Conservation (phyloP, 441 rosid genomes). For the Hura crepitans region DNA sequence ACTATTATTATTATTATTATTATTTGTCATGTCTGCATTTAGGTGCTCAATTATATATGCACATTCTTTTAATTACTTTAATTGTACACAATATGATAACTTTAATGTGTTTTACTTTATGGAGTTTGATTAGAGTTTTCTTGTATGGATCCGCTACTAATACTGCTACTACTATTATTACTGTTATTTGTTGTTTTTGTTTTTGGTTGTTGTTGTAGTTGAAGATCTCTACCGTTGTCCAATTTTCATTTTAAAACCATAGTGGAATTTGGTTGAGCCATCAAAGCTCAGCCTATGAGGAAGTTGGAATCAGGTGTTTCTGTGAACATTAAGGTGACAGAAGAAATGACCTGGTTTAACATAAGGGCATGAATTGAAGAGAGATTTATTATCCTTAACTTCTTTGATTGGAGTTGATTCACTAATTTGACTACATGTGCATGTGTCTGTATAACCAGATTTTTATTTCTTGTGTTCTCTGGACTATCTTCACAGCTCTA, state of each 20-base stretch:
- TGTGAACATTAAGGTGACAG: background rate
- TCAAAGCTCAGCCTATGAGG: constrained; percentile 1
- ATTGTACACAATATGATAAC: background rate
- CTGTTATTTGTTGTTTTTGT: too few relatives aligned
- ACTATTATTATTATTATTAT: too few relatives aligned
- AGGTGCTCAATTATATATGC: too few relatives aligned
- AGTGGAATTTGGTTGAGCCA: background rate
- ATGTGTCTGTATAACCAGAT: constrained; percentile 8
- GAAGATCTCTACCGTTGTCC: background rate
- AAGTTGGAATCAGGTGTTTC: background rate
- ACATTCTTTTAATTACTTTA: background rate
- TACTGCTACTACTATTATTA: too few relatives aligned
- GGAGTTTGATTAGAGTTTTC: constrained; percentile 6
- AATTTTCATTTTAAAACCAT: background rate
- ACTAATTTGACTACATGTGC: background rate
- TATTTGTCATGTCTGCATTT: too few relatives aligned
- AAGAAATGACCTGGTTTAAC: background rate
- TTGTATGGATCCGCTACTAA: background rate
- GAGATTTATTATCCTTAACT: background rate
- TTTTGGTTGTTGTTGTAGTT: too few relatives aligned
- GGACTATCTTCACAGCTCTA: constrained; percentile 16
- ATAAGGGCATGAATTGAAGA: constrained; percentile 6
- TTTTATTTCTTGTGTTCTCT: constrained; percentile 8
- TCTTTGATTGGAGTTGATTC: background rate
- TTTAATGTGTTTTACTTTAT: background rate